These are phyloP conservation scores for Priceomyces melissophilus DNA, from an alignment of 805 yeast genomes.

Conservation along the genomic window DNA sequence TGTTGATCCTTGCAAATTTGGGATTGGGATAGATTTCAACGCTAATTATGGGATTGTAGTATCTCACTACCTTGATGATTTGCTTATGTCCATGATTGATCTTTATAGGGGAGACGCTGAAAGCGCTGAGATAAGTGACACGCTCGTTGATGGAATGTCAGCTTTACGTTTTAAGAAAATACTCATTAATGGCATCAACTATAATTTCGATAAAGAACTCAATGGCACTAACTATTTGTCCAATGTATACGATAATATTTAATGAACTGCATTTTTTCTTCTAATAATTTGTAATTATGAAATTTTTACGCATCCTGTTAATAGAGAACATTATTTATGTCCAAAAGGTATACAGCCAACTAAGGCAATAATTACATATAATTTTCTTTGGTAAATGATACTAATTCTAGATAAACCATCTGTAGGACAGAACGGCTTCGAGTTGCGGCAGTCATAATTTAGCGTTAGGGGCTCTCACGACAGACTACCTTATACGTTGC, in stretches of 20 bases:
- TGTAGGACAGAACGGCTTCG: too few relatives aligned
- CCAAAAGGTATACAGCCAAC: background rate
- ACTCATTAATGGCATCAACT: slow-evolving; percentile 31
- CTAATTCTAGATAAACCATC: too few relatives aligned
- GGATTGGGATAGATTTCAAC: slow-evolving; percentile 6
- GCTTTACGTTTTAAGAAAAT: slow-evolving; percentile 6
- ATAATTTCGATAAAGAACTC: slow-evolving; percentile 31
- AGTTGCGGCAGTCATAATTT: too few relatives aligned
- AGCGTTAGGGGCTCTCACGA: too few relatives aligned
- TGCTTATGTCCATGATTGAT: slow-evolving; percentile 28
- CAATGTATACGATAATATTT: slow-evolving; percentile 20
- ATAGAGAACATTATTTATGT: background rate
- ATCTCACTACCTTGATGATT: slow-evolving; percentile 32
- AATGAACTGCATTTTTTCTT: background rate
- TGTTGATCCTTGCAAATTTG: slow-evolving; percentile 12
- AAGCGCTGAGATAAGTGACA: slow-evolving; percentile 22
- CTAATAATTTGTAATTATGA: background rate
- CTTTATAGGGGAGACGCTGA: slow-evolving; percentile 43
- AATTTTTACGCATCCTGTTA: too few relatives aligned
- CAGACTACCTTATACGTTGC: too few relatives aligned
- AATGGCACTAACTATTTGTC: slow-evolving; percentile 38
- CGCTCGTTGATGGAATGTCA: slow-evolving; percentile 34
- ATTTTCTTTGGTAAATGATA: too few relatives aligned
- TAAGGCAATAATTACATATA: background rate
- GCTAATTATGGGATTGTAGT: slow-evolving; percentile 19